Evolutionary conservation across 2,329 filamentous ascomycete species (phyloP).

Genomic region (Tolypocladium pustulatum): DNA sequence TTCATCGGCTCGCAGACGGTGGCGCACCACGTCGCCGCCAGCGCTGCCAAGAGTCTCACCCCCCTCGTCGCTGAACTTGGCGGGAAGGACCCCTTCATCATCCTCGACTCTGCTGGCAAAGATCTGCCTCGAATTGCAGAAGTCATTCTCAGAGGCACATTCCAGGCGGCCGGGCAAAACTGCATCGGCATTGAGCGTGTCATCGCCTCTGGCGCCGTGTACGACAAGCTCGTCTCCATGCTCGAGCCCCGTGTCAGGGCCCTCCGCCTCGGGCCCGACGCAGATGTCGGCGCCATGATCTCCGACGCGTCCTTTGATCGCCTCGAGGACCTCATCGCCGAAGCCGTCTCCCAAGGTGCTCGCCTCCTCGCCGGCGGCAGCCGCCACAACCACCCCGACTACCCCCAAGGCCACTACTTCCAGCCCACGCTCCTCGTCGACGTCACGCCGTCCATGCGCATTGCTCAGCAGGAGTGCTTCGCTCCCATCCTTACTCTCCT

Average conservation of each 20-base stretch:
- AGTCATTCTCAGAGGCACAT: conserved; percentile 82
- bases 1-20: conserved; percentile 90
- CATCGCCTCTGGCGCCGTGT: conserved; percentile 67
- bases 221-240: conserved; percentile 59
- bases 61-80: conserved; percentile 87
- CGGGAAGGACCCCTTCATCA: conserved; percentile 85
- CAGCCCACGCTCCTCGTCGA: conserved; percentile 81
- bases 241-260: conserved; percentile 64
- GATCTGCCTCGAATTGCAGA: conserved; percentile 66
- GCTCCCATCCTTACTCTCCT: conserved; percentile 83
- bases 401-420: conserved; percentile 84
- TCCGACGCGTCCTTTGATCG: conserved; percentile 65
- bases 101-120: conserved; percentile 64
- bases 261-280: conserved; percentile 64
- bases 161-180: conserved; percentile 93
- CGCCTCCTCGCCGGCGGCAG: conserved; percentile 71
- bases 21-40: conserved; percentile 78
- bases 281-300: conserved; percentile 86
- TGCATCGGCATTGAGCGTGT: conserved; percentile 96
- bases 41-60: conserved; percentile 75
- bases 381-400: conserved; percentile 58
- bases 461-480: conserved; percentile 87
- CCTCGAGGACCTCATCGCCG: conserved; percentile 65
- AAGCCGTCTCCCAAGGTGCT: conserved; percentile 71
- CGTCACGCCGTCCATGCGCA: conserved; percentile 74